phyloP scores from a whole-genome alignment of 306 rosid genomes.

The Oemleria cerasiformis region DNA sequence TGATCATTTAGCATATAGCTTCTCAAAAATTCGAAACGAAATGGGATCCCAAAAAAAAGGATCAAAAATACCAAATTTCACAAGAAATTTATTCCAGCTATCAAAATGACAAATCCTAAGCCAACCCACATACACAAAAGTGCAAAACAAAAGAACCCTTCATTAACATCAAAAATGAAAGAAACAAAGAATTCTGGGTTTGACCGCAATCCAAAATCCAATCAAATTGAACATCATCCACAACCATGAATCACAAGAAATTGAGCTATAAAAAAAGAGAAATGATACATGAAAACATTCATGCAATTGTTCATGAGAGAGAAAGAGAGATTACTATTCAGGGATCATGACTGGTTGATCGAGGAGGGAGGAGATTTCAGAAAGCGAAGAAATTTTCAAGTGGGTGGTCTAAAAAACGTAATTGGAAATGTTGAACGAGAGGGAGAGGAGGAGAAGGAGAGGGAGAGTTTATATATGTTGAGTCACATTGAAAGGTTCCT shows the following conservation, averaged over 20 bases:
- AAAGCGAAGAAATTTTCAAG: constrained; percentile 6
- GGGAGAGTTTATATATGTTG: neutral
- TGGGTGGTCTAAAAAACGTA: constrained; percentile 9
- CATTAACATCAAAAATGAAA: neutral
- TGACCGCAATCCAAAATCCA: constrained; percentile 11
- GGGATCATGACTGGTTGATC: constrained; percentile 55
- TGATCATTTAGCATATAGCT: neutral
- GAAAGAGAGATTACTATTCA: constrained; percentile 49
- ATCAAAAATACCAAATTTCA: neutral
- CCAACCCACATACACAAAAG: constrained; percentile 2
- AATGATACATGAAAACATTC: neutral
- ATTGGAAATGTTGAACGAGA: constrained; percentile 2
- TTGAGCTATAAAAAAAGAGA: neutral
- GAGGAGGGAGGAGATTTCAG: constrained; percentile 11
- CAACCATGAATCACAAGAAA: neutral
- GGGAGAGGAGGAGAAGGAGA: neutral
- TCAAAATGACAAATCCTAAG: neutral
- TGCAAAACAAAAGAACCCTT: neutral
- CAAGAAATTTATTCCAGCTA: neutral
- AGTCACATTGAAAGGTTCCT: constrained; percentile 17
- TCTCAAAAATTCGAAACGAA: neutral
- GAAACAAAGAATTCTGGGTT: neutral
- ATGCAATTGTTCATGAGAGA: constrained; percentile 1
- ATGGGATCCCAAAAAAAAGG: neutral
- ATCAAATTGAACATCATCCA: neutral